These are phyloP conservation scores for Globisporangium sylvaticum DNA, from an alignment of 352 stramenopile species.

Conservation along the genomic window DNA sequence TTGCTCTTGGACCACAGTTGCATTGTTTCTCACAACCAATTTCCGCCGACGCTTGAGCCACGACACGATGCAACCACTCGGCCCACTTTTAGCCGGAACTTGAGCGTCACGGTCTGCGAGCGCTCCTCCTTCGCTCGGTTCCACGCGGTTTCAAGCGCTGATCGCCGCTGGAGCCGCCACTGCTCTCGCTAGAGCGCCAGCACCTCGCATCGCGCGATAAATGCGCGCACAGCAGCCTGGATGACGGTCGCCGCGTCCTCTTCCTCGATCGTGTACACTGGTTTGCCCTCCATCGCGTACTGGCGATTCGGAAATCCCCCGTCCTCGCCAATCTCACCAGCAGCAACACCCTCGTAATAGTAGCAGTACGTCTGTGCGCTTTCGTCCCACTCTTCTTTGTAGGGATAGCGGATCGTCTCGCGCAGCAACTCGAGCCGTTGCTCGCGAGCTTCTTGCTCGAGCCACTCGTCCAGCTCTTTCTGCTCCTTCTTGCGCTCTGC, in stretches of 20 bases:
- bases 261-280: conserved; percentile 61
- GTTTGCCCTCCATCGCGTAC: conserved; percentile 30
- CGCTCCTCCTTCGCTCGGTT: conserved; percentile 32
- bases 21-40: not conserved
- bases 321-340: not conserved
- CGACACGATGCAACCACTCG: conserved; percentile 18
- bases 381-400: conserved; percentile 56
- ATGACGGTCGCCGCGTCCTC: conserved; percentile 46
- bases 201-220: conserved; percentile 33
- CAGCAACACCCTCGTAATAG: conserved; percentile 18
- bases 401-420: conserved; percentile 47
- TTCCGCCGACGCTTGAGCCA: conserved; percentile 19
- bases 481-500: conserved; percentile 56
- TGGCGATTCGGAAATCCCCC: not conserved
- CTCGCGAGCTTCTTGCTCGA: conserved; percentile 26
- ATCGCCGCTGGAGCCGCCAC: conserved; percentile 25
- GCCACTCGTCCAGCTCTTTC: conserved; percentile 40
- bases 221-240: conserved; percentile 36
- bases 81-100: conserved; percentile 14
- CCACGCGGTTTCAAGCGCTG: conserved; percentile 41
- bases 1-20: not conserved
- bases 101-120: conserved; percentile 42
- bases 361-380: conserved; percentile 38
- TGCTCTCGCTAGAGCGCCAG: conserved; percentile 25
- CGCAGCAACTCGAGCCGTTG: conserved; percentile 35